Conservation (phyloP, 2,329 filamentous ascomycete genomes). For the Colletotrichum neosansevieriae region DNA sequence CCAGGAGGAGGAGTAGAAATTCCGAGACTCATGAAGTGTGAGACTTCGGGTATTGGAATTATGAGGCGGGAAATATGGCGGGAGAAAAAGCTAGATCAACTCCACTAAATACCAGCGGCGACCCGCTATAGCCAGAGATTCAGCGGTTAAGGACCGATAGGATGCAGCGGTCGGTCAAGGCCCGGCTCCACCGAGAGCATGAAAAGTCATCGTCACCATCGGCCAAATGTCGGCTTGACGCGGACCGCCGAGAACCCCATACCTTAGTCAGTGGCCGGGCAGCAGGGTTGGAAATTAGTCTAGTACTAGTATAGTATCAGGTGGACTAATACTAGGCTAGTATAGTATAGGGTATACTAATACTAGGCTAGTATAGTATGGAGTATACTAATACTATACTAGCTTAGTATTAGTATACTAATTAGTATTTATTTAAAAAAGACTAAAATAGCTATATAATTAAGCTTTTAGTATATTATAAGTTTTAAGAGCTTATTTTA, state of each 20-base stretch:
- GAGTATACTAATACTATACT: too few species aligned
- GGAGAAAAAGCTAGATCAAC: conserved; percentile 36
- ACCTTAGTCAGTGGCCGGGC: too few species aligned
- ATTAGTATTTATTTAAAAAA: too few species aligned
- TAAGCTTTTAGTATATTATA: too few species aligned
- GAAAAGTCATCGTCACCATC: conserved; percentile 35
- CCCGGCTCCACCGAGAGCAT: conserved; percentile 39
- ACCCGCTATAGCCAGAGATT: conserved; percentile 35
- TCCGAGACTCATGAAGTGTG: conserved; percentile 26
- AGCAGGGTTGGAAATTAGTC: too few species aligned
- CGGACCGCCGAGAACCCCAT: conserved; percentile 4
- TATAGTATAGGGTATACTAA: too few species aligned
- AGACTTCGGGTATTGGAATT: neutral
- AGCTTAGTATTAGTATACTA: too few species aligned
- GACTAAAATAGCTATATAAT: too few species aligned
- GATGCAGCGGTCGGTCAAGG: conserved; percentile 35
- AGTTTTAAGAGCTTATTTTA: too few species aligned
- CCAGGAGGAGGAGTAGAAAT: conserved; percentile 10
- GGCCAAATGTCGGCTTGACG: conserved; percentile 41
- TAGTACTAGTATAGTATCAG: too few species aligned
- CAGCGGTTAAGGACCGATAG: conserved; percentile 41
- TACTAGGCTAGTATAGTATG: too few species aligned
- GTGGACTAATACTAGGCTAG: too few species aligned
- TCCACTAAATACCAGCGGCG: conserved; percentile 26
- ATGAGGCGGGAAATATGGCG: conserved; percentile 19